Conservation (phyloP, 73 alveolate genomes). For the Paramecium octaurelia region DNA sequence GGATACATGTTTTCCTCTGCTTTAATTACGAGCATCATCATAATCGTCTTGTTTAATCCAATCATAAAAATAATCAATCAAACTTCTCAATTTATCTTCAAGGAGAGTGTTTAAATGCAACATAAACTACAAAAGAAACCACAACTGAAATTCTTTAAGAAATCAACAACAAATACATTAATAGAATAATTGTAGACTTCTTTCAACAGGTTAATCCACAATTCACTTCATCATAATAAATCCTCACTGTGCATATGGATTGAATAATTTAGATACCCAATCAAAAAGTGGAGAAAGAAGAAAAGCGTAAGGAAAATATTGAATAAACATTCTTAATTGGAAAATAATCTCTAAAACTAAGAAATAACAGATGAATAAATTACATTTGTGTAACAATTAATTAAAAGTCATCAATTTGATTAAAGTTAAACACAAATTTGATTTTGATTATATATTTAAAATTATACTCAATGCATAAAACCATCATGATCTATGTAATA, state of each 20-base stretch:
- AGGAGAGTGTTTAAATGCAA: background rate
- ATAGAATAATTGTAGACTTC: background rate
- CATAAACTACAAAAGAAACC: background rate
- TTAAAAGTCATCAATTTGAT: background rate
- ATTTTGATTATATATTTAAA: background rate
- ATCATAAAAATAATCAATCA: background rate
- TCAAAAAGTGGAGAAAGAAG: background rate
- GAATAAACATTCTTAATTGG: background rate
- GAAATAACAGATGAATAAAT: background rate
- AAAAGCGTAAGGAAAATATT: background rate
- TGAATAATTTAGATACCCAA: background rate
- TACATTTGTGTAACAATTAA: background rate
- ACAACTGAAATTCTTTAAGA: background rate
- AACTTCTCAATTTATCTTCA: background rate
- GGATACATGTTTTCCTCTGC: background rate
- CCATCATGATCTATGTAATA: slow-evolving; percentile 59
- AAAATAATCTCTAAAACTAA: background rate
- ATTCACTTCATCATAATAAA: background rate
- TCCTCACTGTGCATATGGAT: background rate
- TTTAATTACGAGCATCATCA: background rate
- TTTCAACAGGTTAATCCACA: background rate
- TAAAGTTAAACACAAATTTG: background rate
- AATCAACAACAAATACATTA: background rate
- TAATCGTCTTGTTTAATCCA: background rate
- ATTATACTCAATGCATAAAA: slow-evolving; percentile 19